These are phyloP conservation scores for Picocystis salinarum DNA, from an alignment of 139 green algal genomes.

Conservation along the genomic window DNA sequence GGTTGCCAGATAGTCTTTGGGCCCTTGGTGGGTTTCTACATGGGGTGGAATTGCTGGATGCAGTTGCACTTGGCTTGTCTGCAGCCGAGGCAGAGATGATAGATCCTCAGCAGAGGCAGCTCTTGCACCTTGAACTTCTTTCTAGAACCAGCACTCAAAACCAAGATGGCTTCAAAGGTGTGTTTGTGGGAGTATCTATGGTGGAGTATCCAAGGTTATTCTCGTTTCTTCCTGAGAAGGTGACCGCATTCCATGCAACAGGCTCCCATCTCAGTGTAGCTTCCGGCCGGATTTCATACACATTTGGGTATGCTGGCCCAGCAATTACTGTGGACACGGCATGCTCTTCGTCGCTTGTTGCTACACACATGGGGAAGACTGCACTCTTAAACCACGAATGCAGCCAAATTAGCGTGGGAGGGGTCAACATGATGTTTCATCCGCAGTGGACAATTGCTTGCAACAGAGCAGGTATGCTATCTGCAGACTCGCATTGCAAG, in stretches of 20 bases:
- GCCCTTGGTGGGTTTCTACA: slow-evolving; percentile 51
- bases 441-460: slow-evolving; percentile 29
- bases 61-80: slow-evolving; percentile 6
- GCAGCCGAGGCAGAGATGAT: slow-evolving; percentile 14
- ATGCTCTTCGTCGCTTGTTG: slow-evolving; percentile 69
- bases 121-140: slow-evolving; percentile 26
- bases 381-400: no score
- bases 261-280: slow-evolving; percentile 24
- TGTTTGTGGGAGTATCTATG: slow-evolving; percentile 52
- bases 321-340: slow-evolving; percentile 58
- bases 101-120: slow-evolving; percentile 33
- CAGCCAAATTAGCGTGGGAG: no score
- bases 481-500: slow-evolving; percentile 6
- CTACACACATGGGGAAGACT: slow-evolving; percentile 42
- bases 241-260: no score
- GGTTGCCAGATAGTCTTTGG: no score
- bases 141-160: no score
- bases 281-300: slow-evolving; percentile 45
- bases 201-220: slow-evolving; percentile 49
- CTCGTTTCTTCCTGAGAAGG: no score
- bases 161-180: no score
- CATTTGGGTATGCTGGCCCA: slow-evolving; percentile 39
- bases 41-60: slow-evolving; percentile 19
- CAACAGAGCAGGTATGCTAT: slow-evolving; percentile 19
- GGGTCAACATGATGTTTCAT: slow-evolving; percentile 40